Evolutionary conservation across 306 rosid species (phyloP), one percentile per base, ranked within the genome.

Genomic region (Crotalaria pallida): DNA sequence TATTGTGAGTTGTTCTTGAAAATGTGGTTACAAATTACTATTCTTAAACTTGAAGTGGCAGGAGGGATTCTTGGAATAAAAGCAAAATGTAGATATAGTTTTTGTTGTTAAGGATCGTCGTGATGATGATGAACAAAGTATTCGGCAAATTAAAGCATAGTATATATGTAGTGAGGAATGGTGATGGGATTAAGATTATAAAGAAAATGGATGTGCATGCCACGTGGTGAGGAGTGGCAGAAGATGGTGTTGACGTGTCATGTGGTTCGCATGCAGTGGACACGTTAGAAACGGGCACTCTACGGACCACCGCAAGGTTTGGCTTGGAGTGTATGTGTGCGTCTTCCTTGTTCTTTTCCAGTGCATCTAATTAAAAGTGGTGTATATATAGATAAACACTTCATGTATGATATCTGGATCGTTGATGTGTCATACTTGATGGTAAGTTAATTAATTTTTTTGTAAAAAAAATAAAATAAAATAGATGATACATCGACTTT

Each of bases 221-320:
- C 77, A 78, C 59, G 83, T 7, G 84, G 66, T 18, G 70, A 40
- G 13, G 34, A n/a, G 78, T 80, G 86, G 80, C 77, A 29, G 45
- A 45, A 60, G 31, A 70, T 33, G 33, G 31, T 33, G 49, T 43
- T 44, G 47, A 61, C 62, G 75, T 76, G 89, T 78, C 77, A 1
- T 4, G 6, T 6, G 2, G 24, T 22, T 53, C 52, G 31, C 74
- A 27, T 80, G 82, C 80, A 74, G 34, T 18, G 21, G 79, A 74
- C 58, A 65, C 73, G 66, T 77, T 13, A 27, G 53, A 34, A 47
- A 45, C 40, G 71, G 51, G 9, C 52, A 29, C 17, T 53, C 19
- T 45, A 41, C 12, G 49, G 24, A 53, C 24, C 66, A 53, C 43
- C 51, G 9, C 6, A 29, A 17, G 31, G 47, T 8, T 4, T 13